phyloP scores from a whole-genome alignment of 2,329 filamentous ascomycete species.

The Ophiostoma ips region DNA sequence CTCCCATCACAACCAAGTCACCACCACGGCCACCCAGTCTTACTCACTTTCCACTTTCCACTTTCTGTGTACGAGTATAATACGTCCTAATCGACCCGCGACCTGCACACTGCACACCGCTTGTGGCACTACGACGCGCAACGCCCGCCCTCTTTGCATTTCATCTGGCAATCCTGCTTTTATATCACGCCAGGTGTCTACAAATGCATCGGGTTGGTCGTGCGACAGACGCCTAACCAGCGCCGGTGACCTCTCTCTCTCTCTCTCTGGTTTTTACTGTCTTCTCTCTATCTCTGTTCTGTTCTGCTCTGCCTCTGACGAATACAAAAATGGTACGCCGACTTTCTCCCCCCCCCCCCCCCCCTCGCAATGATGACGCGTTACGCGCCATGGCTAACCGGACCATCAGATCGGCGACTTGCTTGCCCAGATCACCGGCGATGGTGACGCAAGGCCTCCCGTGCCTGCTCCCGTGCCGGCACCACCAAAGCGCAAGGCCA shows the following conservation, averaged over 20 bases:
- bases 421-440: slow-evolving; percentile 48
- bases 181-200: background rate
- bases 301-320: background rate
- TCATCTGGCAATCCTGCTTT: background rate
- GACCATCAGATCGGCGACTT: slow-evolving; percentile 36
- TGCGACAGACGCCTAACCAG: slow-evolving; percentile 8
- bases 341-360: background rate
- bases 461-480: slow-evolving; percentile 22
- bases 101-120: too few relatives aligned
- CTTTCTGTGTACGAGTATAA: too few relatives aligned
- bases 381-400: too few relatives aligned
- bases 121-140: too few relatives aligned
- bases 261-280: too few relatives aligned
- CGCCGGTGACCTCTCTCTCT: background rate
- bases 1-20: too few relatives aligned
- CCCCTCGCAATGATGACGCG: too few relatives aligned
- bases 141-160: too few relatives aligned
- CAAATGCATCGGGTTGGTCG: slow-evolving; percentile 6
- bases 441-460: slow-evolving; percentile 19
- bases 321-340: slow-evolving; percentile 6
- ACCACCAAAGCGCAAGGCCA: slow-evolving; percentile 43
- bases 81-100: too few relatives aligned
- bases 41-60: too few relatives aligned
- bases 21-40: too few relatives aligned
- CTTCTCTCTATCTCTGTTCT: too few relatives aligned